A percentile compares a stretch with the other conserved stretches of the same genome.
Conservation (phyloP, 1,139 yeast genomes). For the Hanseniaspora uvarum region DNA sequence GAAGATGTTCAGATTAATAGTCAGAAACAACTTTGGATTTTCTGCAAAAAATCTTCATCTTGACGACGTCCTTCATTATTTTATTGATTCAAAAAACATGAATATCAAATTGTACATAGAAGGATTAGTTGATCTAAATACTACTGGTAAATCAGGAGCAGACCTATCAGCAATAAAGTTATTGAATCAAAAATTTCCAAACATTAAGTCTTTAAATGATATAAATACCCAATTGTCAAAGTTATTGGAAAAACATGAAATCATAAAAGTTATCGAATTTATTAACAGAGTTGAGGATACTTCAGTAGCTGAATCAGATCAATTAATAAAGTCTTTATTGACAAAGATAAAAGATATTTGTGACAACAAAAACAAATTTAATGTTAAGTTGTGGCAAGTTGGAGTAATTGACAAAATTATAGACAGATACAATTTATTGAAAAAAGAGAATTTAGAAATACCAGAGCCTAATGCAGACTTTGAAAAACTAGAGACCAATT, state of each 20-base stretch:
- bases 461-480: constrained; percentile 1
- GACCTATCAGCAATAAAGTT: constrained; percentile 3
- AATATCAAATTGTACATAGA: constrained; percentile 9
- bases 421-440: constrained; percentile 5
- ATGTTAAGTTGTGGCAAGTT: constrained; percentile 8
- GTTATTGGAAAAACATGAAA: constrained; percentile 5
- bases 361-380: not conserved
- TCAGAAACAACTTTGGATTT: constrained; percentile 9
- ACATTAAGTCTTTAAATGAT: not conserved
- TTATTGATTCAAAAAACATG: constrained; percentile 3
- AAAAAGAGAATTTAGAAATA: constrained; percentile 1
- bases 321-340: not conserved
- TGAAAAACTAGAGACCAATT: constrained; percentile 1
- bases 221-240: constrained; percentile 1
- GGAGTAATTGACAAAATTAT: constrained; percentile 13
- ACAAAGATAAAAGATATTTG: not conserved
- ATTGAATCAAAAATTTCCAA: constrained; percentile 10
- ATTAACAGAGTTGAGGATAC: constrained; percentile 13
- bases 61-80: not conserved
- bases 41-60: not conserved
- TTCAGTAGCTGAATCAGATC: constrained; percentile 2
- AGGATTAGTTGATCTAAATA: not conserved
- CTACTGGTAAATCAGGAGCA: not conserved
- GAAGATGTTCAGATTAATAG: constrained; percentile 12
- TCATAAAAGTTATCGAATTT: constrained; percentile 11